Evolutionary conservation across 1,139 yeast genomes (phyloP), one percentile per base, ranked within the genome.

Genomic region (Geotrichum australiense): DNA sequence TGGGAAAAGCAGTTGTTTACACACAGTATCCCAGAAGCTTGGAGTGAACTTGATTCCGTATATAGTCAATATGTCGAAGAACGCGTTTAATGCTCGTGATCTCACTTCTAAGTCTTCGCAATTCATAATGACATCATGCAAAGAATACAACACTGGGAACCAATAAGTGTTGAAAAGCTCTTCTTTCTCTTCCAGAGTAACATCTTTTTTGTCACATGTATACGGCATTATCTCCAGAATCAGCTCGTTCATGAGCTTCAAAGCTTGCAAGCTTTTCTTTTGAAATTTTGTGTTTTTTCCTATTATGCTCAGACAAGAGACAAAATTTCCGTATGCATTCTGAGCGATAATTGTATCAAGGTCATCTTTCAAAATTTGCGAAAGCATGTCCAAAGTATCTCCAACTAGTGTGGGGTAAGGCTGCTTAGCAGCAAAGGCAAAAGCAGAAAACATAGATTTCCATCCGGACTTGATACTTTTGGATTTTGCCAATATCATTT

Each of bases 91-190:
- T 0, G 97, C 96, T 45, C 89, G 70, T 0, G 97, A 84, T 53
- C 98, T 74, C 3, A 89, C 96, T 62, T 93, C 99, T 45, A 93
- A 67, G 61, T 93, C 98, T 47, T 83, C 89, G 4, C 96, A 96
- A 1, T 81, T 80, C 94, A 89, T 85, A 25, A 89, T 84, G 6
- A 91, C 82, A 52, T 83, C 87, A 57, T 87, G 87, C 63, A 86
- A 83, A 10, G 91, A 84, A 52, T 73, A 77, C 48, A 89, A 64
- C 11, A 87, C 71, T 2, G 96, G 96, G 65, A 83, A 84, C 86
- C 86, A 80, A 21, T 74, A 64, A 47, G 71, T 73, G 19, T 62
- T 64, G 27, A 74, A 59, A 10, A 63, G 62, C 22, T 71, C 76
- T n/a, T 48, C 49, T n/a, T 16, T 15, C 11, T 11, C 6, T 5